These are phyloP conservation scores for Xylaria sp. DNA, from an alignment of 2,329 filamentous ascomycete species.

Conservation along the genomic window DNA sequence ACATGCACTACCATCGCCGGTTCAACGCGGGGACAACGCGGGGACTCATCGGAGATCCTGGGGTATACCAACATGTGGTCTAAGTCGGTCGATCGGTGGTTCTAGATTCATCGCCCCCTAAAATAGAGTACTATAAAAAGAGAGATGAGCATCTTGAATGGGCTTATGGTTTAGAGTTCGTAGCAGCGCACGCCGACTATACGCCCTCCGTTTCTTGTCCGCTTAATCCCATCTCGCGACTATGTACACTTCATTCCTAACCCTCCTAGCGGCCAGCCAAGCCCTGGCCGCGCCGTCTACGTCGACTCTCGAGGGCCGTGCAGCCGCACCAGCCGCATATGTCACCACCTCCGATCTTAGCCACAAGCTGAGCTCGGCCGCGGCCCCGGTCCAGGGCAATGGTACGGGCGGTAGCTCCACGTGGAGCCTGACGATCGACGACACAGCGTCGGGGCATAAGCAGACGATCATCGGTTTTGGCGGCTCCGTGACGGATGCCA, in stretches of 20 bases:
- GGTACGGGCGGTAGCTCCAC: conserved; percentile 49
- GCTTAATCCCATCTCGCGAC: not conserved
- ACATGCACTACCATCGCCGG: not conserved
- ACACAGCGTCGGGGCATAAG: conserved; percentile 51
- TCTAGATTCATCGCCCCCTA: not conserved
- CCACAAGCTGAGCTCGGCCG: conserved; percentile 50
- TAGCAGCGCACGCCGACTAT: not conserved
- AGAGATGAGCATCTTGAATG: not conserved
- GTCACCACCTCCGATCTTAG: conserved; percentile 51
- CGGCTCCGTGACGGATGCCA: conserved; percentile 55
- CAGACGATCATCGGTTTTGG: conserved; percentile 55
- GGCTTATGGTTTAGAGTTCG: not conserved
- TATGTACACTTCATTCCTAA: conserved; percentile 37
- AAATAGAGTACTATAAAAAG: conserved; percentile 19
- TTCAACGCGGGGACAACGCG: conserved; percentile 5
- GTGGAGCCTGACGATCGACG: conserved; percentile 54
- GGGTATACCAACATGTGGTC: not conserved
- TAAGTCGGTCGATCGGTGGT: not conserved
- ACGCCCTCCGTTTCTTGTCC: not conserved
- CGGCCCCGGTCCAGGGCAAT: conserved; percentile 50
- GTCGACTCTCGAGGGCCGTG: conserved; percentile 26
- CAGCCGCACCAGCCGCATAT: conserved; percentile 46
- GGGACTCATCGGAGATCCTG: not conserved
- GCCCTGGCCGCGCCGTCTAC: conserved; percentile 29
- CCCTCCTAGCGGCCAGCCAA: conserved; percentile 36